Evolutionary conservation across 2,329 filamentous ascomycete species (phyloP), one percentile per base, ranked within the genome.

Genomic region (Arachnomyces sp.): DNA sequence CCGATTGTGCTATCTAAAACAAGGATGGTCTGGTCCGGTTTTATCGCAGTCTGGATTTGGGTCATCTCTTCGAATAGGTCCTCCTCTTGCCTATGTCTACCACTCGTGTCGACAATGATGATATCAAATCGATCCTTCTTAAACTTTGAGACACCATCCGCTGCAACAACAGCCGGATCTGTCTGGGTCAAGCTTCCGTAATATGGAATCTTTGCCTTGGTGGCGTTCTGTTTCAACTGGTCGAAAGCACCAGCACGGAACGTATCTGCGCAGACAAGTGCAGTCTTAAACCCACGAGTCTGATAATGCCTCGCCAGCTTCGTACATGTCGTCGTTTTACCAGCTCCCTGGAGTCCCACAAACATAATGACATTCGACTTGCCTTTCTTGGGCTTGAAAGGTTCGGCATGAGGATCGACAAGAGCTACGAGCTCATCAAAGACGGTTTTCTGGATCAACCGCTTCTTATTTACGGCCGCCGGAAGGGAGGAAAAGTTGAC

Each of bases 281-380:
- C 95, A 6, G 88, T 78, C 64, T 86, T 87, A 74, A 96, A 94
- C 1, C 92, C 92, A 47, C 92, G 75, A 7, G 86, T 87, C 63
- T 94, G 86, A 66, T 98, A 98, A 73, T 94, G 90, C 43, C 89
- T 73, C 13, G 92, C 92, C 48, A 98, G 74, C 68, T 98, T 98
- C 31, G 92, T 98, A 75, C 92, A 96, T 9, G 90, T 93, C 1
- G 92, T 98, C 16, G 92, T 98, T 68, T 98, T 98, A 63, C 92
- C 92, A 4, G 90, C 87, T 72, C 92, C 92, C 66, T 98, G 92
- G 36, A 98, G 74, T 68, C 92, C 92, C 47, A 98, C 92, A 62
- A 98, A 96, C 92, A 98, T 98, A 66, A 98, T 95, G 59, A 98
- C 86, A 63, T 95, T 98, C 48, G 84, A 74, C 62, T 88, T 92